These are phyloP conservation scores for Recurvomyces mirabilis DNA, from an alignment of 495 filamentous ascomycete genomes.

Conservation along the genomic window DNA sequence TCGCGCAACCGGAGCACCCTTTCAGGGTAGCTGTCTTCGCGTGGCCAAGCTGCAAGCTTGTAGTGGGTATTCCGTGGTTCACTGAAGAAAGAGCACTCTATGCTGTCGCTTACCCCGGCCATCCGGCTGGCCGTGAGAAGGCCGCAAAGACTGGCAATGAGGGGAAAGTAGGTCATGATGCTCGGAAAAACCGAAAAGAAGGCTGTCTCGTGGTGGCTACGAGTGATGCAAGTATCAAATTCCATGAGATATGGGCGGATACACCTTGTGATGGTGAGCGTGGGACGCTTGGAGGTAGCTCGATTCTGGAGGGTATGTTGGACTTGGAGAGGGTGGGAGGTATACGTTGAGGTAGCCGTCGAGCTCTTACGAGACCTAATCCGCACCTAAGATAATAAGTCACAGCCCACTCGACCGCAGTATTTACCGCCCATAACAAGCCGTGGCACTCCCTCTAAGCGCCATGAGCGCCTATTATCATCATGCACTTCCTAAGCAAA, in stretches of 20 bases:
- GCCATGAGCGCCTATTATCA: neutral
- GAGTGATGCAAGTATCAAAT: conserved; percentile 89
- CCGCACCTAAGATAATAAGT: too few species aligned
- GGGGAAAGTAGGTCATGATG: too few species aligned
- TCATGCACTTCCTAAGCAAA: conserved; percentile 13
- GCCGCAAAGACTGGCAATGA: too few species aligned
- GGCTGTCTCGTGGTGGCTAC: conserved; percentile 91
- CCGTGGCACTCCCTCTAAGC: neutral
- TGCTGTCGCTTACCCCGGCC: conserved; percentile 56
- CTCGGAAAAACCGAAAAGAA: conserved; percentile 45
- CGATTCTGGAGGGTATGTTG: conserved; percentile 46
- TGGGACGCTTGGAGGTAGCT: conserved; percentile 75
- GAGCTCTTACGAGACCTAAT: too few species aligned
- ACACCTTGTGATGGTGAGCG: conserved; percentile 30
- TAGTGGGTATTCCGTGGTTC: conserved; percentile 81
- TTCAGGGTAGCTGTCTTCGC: conserved; percentile 87
- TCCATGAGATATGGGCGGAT: conserved; percentile 85
- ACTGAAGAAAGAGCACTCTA: conserved; percentile 70
- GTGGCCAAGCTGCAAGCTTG: conserved; percentile 85
- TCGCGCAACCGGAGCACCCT: conserved; percentile 85
- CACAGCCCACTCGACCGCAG: too few species aligned
- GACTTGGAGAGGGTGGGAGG: conserved; percentile 4
- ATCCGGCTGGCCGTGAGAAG: conserved; percentile 32
- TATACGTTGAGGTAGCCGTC: too few species aligned
- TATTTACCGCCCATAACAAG: too few species aligned